Percentiles rank a stretch among this genome's conserved stretches.
phyloP scores from a whole-genome alignment of 805 yeast species.

The Candida endomychidarum region DNA sequence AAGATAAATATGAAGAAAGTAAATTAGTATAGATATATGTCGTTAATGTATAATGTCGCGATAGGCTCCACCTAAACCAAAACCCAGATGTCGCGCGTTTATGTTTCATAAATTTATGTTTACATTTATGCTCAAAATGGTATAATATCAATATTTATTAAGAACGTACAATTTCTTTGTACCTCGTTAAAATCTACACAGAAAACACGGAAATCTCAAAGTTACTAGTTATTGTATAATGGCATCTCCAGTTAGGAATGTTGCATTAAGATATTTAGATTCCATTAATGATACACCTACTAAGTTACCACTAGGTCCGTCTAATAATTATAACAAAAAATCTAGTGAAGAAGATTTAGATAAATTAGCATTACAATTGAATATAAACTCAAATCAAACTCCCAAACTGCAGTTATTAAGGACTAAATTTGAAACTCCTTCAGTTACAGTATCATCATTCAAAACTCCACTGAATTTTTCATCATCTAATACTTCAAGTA shows the following conservation, averaged over 20 bases:
- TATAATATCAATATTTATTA: conserved; percentile 7
- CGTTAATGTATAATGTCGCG: too few species aligned
- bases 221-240: too few species aligned
- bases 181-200: conserved; percentile 1
- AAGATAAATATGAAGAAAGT: conserved; percentile 6
- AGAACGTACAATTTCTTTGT: neutral
- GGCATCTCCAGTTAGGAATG: conserved; percentile 26
- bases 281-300: conserved; percentile 29
- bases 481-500: conserved; percentile 20
- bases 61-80: too few species aligned
- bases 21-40: neutral
- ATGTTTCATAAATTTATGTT: conserved; percentile 1
- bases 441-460: conserved; percentile 43
- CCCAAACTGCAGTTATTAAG: conserved; percentile 29
- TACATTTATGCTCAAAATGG: conserved; percentile 5
- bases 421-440: conserved; percentile 38
- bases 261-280: conserved; percentile 37
- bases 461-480: conserved; percentile 26
- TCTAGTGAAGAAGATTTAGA: conserved; percentile 34
- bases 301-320: conserved; percentile 31
- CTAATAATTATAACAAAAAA: conserved; percentile 26
- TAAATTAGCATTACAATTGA: conserved; percentile 37
- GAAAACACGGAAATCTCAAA: too few species aligned
- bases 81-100: neutral
- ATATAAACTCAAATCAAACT: conserved; percentile 24